These are phyloP conservation scores for Pelargonium australe DNA, from an alignment of 441 rosid species.

Conservation along the genomic window DNA sequence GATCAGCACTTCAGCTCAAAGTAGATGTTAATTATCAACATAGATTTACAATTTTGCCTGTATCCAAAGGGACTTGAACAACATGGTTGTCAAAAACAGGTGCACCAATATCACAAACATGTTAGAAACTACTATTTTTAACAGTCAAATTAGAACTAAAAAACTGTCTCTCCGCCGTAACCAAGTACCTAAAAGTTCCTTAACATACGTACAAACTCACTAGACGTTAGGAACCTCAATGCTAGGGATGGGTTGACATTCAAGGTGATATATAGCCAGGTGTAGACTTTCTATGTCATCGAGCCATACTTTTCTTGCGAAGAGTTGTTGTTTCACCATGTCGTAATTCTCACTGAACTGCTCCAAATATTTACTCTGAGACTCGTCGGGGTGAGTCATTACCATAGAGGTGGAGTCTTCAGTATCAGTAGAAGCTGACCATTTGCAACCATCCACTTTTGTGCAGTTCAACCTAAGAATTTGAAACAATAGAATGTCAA, in stretches of 20 bases:
- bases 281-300: constrained; percentile 20
- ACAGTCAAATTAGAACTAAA: not conserved
- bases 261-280: constrained; percentile 16
- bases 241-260: constrained; percentile 8
- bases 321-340: not conserved
- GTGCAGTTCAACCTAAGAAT: constrained; percentile 22
- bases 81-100: too few species aligned
- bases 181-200: not conserved
- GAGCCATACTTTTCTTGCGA: not conserved
- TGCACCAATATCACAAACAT: not conserved
- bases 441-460: constrained; percentile 10
- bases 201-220: not conserved
- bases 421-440: constrained; percentile 18
- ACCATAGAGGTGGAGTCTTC: not conserved
- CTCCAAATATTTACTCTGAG: not conserved
- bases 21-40: too few species aligned
- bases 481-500: not conserved
- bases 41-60: too few species aligned
- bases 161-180: not conserved
- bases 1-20: too few species aligned
- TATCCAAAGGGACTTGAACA: too few species aligned
- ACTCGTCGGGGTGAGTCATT: not conserved
- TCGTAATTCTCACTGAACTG: constrained; percentile 5
- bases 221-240: not conserved
- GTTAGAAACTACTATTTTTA: not conserved